Evolutionary conservation across 2,329 filamentous ascomycete species (phyloP).

Genomic region (Dactylellina cionopaga): DNA sequence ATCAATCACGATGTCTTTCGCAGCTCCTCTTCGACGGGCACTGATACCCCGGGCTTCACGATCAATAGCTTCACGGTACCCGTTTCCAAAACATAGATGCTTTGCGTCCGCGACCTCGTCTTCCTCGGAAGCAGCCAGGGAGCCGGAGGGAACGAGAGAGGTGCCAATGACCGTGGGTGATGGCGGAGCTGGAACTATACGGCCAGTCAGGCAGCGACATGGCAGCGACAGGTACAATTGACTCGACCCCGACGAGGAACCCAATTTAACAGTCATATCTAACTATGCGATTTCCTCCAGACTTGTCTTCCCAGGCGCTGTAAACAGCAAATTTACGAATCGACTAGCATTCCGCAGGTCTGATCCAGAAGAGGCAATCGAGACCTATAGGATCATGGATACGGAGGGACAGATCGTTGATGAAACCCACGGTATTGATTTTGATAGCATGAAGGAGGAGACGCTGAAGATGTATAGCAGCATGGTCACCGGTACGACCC

Average conservation of each 20-base stretch:
- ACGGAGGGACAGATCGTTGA: constrained; percentile 87
- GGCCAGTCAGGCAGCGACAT: constrained; percentile 43
- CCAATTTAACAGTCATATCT: background rate
- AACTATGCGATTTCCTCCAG: constrained; percentile 8
- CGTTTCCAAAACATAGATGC: constrained; percentile 37
- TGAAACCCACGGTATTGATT: constrained; percentile 73
- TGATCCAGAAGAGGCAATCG: constrained; percentile 76
- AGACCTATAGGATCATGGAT: constrained; percentile 91
- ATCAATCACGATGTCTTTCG: constrained; percentile 35
- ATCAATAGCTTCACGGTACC: constrained; percentile 35
- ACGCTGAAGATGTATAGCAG: constrained; percentile 71
- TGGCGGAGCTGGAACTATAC: constrained; percentile 41
- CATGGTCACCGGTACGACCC: constrained; percentile 69
- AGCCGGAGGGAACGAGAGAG: constrained; percentile 47
- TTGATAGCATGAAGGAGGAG: constrained; percentile 71
- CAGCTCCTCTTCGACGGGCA: constrained; percentile 42
- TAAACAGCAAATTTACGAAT: constrained; percentile 91
- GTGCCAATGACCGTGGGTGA: constrained; percentile 51
- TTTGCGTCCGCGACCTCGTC: constrained; percentile 25
- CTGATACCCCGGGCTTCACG: constrained; percentile 37
- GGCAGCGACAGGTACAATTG: constrained; percentile 38
- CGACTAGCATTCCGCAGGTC: constrained; percentile 80
- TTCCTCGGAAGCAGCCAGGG: constrained; percentile 28
- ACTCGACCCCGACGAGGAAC: background rate
- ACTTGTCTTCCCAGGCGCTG: constrained; percentile 80